Conservation (phyloP, 305 asterid genomes). For the Plantago rigida region DNA sequence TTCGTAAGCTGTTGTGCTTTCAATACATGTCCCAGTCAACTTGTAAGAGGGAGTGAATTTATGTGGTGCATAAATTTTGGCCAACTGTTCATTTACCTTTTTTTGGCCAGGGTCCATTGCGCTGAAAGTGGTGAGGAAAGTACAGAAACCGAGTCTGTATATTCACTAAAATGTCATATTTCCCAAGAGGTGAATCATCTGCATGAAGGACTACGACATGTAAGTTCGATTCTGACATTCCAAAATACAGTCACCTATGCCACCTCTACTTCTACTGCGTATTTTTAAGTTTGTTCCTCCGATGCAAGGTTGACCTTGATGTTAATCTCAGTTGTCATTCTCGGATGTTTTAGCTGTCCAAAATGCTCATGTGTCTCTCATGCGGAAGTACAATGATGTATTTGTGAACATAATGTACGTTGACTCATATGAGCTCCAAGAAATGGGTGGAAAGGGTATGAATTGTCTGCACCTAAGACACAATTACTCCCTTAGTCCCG, state of each 20-base stretch:
- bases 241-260: constrained; percentile 2
- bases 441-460: background rate
- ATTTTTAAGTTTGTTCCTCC: constrained; percentile 16
- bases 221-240: constrained; percentile 36
- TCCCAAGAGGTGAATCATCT: constrained; percentile 98
- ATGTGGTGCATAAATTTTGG: constrained; percentile 23
- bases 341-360: constrained; percentile 8
- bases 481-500: too few species aligned
- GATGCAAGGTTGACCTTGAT: constrained; percentile 15
- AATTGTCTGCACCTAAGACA: too few species aligned
- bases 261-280: constrained; percentile 10
- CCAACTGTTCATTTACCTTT: constrained; percentile 12
- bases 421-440: background rate
- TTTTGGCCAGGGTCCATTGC: constrained; percentile 74
- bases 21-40: too few species aligned
- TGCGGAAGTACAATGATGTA: background rate
- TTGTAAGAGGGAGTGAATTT: too few species aligned
- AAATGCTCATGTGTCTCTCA: background rate
- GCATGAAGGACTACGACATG: constrained; percentile 85
- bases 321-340: constrained; percentile 13
- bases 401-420: constrained; percentile 4
- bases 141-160: constrained; percentile 72
- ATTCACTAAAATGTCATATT: constrained; percentile 92
- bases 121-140: constrained; percentile 98
- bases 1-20: too few species aligned